phyloP scores from a whole-genome alignment of 345 rosid genomes.

The Eucalyptus tenuipes region DNA sequence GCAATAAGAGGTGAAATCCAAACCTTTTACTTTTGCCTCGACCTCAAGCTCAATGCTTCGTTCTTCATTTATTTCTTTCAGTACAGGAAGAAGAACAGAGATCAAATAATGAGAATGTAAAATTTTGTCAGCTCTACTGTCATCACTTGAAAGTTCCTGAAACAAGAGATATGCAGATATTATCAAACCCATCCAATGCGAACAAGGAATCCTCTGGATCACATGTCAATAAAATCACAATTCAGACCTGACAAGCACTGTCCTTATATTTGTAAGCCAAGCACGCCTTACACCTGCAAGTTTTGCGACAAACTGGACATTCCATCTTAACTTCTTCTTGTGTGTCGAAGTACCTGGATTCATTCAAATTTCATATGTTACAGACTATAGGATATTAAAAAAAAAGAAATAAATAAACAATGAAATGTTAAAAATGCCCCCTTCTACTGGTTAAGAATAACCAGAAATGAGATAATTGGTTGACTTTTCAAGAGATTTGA shows the following conservation, averaged over 20 bases:
- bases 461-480: not conserved
- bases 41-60: slow-evolving; percentile 44
- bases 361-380: not conserved
- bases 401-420: fast-evolving
- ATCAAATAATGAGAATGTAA: slow-evolving; percentile 69
- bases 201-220: not conserved
- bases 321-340: slow-evolving; percentile 65
- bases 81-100: slow-evolving; percentile 87
- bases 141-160: slow-evolving; percentile 47
- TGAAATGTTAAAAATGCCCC: not conserved
- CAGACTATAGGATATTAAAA: not conserved
- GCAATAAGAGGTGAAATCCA: not conserved
- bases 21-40: slow-evolving; percentile 68
- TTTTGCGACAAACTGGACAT: slow-evolving; percentile 82
- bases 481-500: not conserved
- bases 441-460: not conserved
- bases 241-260: slow-evolving; percentile 69
- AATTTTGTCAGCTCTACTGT: slow-evolving; percentile 53
- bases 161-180: slow-evolving; percentile 5
- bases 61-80: slow-evolving; percentile 64
- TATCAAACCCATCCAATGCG: not conserved
- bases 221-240: slow-evolving; percentile 3
- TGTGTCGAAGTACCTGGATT: slow-evolving; percentile 43
- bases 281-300: slow-evolving; percentile 79
- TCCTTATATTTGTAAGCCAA: slow-evolving; percentile 35